Evolutionary conservation across 202 grass and related monocot genomes (phyloP).

Genomic region (Sporobolus alterniflorus): DNA sequence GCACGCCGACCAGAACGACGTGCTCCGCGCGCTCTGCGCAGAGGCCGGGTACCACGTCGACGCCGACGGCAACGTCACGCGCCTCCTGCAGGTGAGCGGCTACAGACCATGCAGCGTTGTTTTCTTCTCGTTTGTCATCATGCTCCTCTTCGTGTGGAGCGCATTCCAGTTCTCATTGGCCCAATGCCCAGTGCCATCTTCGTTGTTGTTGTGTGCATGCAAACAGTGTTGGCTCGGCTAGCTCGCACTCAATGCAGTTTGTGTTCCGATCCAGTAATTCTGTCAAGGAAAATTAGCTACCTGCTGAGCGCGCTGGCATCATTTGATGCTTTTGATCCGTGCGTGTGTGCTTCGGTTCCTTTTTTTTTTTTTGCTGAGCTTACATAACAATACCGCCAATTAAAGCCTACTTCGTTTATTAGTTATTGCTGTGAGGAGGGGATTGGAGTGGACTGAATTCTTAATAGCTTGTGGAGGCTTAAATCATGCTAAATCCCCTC

Average conservation of each 20-base stretch:
- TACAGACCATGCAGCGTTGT: background rate
- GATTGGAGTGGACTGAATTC: too few species aligned
- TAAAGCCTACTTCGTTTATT: background rate
- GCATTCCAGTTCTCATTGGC: background rate
- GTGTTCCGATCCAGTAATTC: background rate
- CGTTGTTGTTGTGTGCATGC: background rate
- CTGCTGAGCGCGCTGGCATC: too few species aligned
- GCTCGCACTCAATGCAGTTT: background rate
- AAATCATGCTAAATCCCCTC: too few species aligned
- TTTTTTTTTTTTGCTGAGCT: too few species aligned
- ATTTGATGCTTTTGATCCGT: too few species aligned
- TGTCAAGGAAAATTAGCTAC: background rate
- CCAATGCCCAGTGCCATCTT: background rate
- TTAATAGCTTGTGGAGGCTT: too few species aligned
- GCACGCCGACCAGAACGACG: slow-evolving; percentile 95
- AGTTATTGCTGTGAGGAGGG: too few species aligned
- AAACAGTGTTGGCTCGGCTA: background rate
- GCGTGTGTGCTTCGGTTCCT: background rate
- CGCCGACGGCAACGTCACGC: slow-evolving; percentile 74
- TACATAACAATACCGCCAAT: background rate
- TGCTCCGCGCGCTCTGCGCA: slow-evolving; percentile 80
- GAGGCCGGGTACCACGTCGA: slow-evolving; percentile 88
- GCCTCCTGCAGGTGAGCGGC: slow-evolving; percentile 41
- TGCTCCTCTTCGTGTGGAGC: background rate
- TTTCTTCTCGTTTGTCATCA: background rate